These are phyloP conservation scores for Craspedostauros australis DNA, from an alignment of 108 stramenopile species.

Conservation along the genomic window DNA sequence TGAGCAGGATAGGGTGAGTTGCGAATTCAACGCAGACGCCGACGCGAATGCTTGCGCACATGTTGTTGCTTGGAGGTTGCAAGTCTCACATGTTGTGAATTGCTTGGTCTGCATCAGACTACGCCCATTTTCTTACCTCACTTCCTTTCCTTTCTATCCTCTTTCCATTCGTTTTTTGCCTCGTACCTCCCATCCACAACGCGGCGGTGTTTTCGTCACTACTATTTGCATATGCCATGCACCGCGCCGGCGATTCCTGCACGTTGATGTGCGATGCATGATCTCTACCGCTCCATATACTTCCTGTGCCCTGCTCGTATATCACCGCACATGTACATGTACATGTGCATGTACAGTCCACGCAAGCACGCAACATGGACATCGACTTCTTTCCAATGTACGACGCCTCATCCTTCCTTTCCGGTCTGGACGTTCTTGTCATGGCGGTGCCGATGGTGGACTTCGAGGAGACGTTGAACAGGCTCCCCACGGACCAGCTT, in stretches of 20 bases:
- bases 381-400: constrained; percentile 68
- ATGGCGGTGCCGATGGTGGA: constrained; percentile 73
- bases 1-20: constrained; percentile 42
- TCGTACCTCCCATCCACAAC: not conserved
- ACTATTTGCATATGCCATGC: too few relatives aligned
- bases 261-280: too few relatives aligned
- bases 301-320: too few relatives aligned
- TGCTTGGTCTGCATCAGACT: not conserved
- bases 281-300: too few relatives aligned
- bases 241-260: too few relatives aligned
- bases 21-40: too few relatives aligned
- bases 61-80: not conserved
- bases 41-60: not conserved
- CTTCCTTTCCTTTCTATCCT: not conserved
- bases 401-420: constrained; percentile 59
- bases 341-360: constrained; percentile 28
- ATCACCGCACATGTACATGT: not conserved
- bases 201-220: not conserved
- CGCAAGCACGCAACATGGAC: constrained; percentile 59
- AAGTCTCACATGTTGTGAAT: not conserved
- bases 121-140: not conserved
- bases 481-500: constrained; percentile 47
- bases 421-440: constrained; percentile 70
- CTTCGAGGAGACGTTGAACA: constrained; percentile 60
- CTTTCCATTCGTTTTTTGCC: not conserved